Evolutionary conservation across 305 asterid species (phyloP), one percentile per base, ranked within the genome.

Genomic region (Withania somnifera): DNA sequence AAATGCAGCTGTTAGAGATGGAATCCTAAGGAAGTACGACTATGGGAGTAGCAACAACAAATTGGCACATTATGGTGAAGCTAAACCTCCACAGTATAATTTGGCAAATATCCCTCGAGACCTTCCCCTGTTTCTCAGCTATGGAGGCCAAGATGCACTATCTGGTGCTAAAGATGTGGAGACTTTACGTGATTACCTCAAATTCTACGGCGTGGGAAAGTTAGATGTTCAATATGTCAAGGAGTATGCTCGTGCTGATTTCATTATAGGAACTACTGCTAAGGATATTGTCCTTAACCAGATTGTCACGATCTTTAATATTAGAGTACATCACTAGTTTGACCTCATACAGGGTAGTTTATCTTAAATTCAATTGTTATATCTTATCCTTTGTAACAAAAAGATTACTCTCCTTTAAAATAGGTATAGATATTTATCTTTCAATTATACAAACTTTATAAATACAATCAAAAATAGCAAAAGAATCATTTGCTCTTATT

Each of bases 121-220:
- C 36, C 81, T 95, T 20, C 98, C 98, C 0, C 83, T 95, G 19
- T 95, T 92, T 66, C 61, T 95, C 6, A 90, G 95, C 88, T 91
- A 93, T 24, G 98, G 98, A 3, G 98, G 98, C n/a, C 86, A 64
- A 80, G 98, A 95, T 64, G 88, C 92, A 0, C 79, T 95, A 11
- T 87, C 98, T 0, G 97, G 87, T 85, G 84, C 26, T 0, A 87
- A 69, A 75, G 98, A 95, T 80, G 97, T 95, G 4, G 57, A 84
- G 15, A 82, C 82, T 3, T 80, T 95, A 87, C 90, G 92, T 2
- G 91, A 91, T 53, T 61, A 66, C 79, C 91, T 95, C 32, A 90
- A 88, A 19, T 10, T 79, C 6, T 97, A 95, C 47, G 92, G 91
- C 17, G 85, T 81, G 0, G 91, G 80, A 40, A 93, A 92, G 88